Base-by-base conservation (phyloP, 2,329 filamentous ascomycete species). In the Colletotrichum liriopes region DNA sequence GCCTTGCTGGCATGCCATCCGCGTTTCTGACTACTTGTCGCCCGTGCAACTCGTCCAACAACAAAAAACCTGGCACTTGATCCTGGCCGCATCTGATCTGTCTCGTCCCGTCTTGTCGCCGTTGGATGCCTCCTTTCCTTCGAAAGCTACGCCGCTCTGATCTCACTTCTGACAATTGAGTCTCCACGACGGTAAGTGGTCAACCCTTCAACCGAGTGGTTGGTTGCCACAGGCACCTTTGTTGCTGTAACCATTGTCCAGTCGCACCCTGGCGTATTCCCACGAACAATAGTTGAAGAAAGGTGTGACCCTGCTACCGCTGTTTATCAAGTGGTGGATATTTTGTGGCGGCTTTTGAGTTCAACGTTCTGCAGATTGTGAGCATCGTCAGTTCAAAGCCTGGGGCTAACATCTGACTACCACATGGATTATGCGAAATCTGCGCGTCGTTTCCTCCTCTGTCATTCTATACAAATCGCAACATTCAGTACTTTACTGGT, bases 11-110 rank as follows among this genome's bases (percentile, higher is more conserved):
- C 23, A n/a, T 52, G 23, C 47, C 26, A n/a, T 64, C 35, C 23
- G 35, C 18, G 12, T n/a, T n/a, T 54, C 45, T 26, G 55, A 14
- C 47, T 54, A 29, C 54, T 45, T 52, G 45, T 45, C 32, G 35
- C 20, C 60, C 58, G 45, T 55, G 61, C 26, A 23, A 52, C 32
- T 35, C 35, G 52, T 65, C 52, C 43, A 35, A 63, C 23, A 26
- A 26, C 23, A 26, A 65, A 52, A 43, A 43, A 65, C 41, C 52
- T 69, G 60, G 65, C 60, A 65, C 66, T 18, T 65, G 67, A 37
- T 18, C 52, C 32, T 43, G 35, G 52, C 43, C 60, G 60, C 51
- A 43, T 35, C 60, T 69, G 49, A 41, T 41, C 43, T 65, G 61
- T 43, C 61, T 69, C 66, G 47, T 51, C 52, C 54, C 18, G 51